Evolutionary conservation across 345 rosid species (phyloP), one percentile per base, ranked within the genome.

Genomic region (Eutrema japonicum): DNA sequence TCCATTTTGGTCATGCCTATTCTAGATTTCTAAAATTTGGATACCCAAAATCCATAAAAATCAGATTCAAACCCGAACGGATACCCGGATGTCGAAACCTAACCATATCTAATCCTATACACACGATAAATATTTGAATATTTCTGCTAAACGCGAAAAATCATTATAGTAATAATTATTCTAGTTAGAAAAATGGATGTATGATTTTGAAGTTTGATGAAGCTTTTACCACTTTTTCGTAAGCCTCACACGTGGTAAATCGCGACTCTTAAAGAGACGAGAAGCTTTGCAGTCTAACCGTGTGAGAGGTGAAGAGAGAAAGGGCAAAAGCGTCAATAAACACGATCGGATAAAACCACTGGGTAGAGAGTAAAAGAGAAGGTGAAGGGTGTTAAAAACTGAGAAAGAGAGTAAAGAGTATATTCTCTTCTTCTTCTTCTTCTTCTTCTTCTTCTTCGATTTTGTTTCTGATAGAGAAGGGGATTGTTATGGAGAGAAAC

Each of bases 401-500:
- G 12, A 56, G 43, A 42, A 12, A 69, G 38, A 47, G 11, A 69
- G 53, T 13, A 45, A 63, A 16, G 59, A 16, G 51, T 32, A 30
- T 18, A 18, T 18, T 18, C 22, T 18, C 18, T 1, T 57, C 32
- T 37, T 58, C 45, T 35, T 42, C 26, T 3, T 71, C 41, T 45
- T 43, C 55, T 14, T 56, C 57, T 48, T 71, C 75, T 5, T 29
- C 52, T 30, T 40, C 46, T 72, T 54, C 33, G 65, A 64, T 46
- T 72, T 51, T 12, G 18, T 13, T 74, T n/a, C 51, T 29, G 14
- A 46, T 18, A 41, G 47, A 59, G n/a, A 60, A 8, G 33, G 18
- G 41, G 41, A 45, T 47, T 70, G 43, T 4, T 8, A 90, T 90
- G 96, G 92, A 89, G 83, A 89, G 87, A 83, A 80, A 10, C 79